Evolutionary conservation across 1,284 basidiomycete genomes (phyloP), one percentile per base, ranked within the genome.

Genomic region (Rhodofomes roseus): DNA sequence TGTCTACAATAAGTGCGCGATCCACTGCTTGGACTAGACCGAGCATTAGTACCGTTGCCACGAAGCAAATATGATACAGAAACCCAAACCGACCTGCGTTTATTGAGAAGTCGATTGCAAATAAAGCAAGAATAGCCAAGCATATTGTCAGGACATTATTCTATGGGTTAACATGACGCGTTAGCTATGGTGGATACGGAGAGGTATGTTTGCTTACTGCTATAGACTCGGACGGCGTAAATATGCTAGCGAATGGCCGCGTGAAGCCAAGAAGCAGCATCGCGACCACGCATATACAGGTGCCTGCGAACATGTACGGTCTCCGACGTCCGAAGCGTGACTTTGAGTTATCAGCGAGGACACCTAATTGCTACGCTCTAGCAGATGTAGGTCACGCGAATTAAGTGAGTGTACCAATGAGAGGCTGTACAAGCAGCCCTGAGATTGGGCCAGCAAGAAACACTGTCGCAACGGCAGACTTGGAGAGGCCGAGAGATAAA

Each of bases 381-480:
- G 12, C 31, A 25, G 14, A 22, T 18, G 31, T 4, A 46, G 14
- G 8, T n/a, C n/a, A 23, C 36, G n/a, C 29, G 25, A 31, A 48
- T 4, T 4, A 29, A 27, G 6, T 34, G 23, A 31, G 62, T 70
- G 25, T 60, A 75, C 83, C 95, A 64, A 98, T 91, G 53, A 97
- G 72, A 0, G 96, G 96, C 71, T 98, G 96, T 65, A 96, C 90
- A 48, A 98, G 79, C 16, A 98, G 81, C 1, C 96, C 96, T 0
- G 91, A 92, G 2, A 98, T 74, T 0, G 96, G 96, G 0, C 95
- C 96, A 0, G 96, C 96, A 36, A 98, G 81, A 76, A 98, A 97
- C 18, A 98, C 96, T 29, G 93, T 80, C 4, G 95, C 90, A 80
- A 96, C 95, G 61, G 82, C 81, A 12, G 92, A 88, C 75, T 96